A percentile compares a stretch with the other conserved stretches of the same genome.
phyloP scores from a whole-genome alignment of 192 early-diverging fungal genomes.

The Piromyces sp. region DNA sequence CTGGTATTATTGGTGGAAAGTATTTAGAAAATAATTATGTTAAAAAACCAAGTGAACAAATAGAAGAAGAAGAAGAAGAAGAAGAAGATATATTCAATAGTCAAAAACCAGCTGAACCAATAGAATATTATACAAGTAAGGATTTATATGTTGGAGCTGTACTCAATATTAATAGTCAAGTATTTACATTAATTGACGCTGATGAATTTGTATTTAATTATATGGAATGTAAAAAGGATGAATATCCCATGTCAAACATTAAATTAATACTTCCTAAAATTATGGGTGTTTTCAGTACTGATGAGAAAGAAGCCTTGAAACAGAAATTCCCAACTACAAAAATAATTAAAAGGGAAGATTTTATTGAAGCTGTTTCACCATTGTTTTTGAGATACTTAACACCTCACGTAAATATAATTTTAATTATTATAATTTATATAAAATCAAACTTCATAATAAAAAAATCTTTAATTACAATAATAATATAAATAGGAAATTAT shows the following conservation, averaged over 20 bases:
- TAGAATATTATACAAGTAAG: conserved; percentile 23
- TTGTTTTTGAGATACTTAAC: not conserved
- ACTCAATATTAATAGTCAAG: conserved; percentile 25
- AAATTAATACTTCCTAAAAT: not conserved
- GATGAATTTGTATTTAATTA: conserved; percentile 45
- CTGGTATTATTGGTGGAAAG: conserved; percentile 40
- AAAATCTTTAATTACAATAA: not conserved
- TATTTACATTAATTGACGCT: conserved; percentile 35
- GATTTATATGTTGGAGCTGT: conserved; percentile 34
- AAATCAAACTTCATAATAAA: conserved; percentile 25
- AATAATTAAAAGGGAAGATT: conserved; percentile 8
- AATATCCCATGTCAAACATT: not conserved
- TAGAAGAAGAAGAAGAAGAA: conserved; percentile 14
- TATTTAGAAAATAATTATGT: conserved; percentile 42
- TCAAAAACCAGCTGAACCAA: not conserved
- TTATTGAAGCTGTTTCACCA: not conserved
- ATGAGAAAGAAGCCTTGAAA: not conserved
- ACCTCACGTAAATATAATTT: not conserved
- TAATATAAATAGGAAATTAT: conserved; percentile 21
- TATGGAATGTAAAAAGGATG: conserved; percentile 19
- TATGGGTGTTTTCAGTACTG: not conserved
- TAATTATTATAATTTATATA: conserved; percentile 11
- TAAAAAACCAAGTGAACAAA: conserved; percentile 26
- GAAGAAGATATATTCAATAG: not conserved
- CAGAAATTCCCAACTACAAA: conserved; percentile 2